Base-by-base conservation (phyloP, 805 yeast species). In the Ogataea nonfermentans region DNA sequence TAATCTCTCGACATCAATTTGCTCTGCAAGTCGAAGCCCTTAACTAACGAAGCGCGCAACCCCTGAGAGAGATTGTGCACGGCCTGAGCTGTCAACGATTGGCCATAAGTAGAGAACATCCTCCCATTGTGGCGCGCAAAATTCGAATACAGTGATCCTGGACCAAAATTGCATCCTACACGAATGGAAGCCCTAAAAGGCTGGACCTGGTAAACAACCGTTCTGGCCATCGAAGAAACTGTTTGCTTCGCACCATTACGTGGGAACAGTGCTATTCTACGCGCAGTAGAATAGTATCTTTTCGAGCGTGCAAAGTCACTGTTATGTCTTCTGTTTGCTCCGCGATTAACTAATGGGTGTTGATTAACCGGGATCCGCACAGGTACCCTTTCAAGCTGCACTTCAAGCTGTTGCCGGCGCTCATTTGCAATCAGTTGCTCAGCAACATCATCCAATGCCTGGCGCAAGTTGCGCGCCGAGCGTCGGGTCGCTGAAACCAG, bases 21-120 rank as follows among this genome's bases (percentile, higher is more conserved):
- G n/a, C 59, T 45, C 7, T 54, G 29, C 4, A 56, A 46, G 29
- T 62, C 61, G 28, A 60, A 58, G 48, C 65, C 57, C 56, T 66
- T 50, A 51, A 60, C 35, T 54, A 59, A 40, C 57, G 68, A 51
- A 10, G 59, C 57, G 33, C 74, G 62, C 14, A 71, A 32, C 6
- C 76, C 77, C 22, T 73, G 59, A 1, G 84, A 76, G 58, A 82
- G 63, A 52, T 73, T 78, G 44, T 66, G 66, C 19, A 77, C 81
- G 40, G 81, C 85, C 49, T 79, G 81, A 38, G 71, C 74, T 2
- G 81, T 64, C 10, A 60, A 52, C 11, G 56, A 56, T 4, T 59
- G 57, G 6, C 70, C 66, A 44, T 56, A 66, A 1, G 68, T 61
- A 9, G 68, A 61, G 39, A 62, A 70, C 53, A 61, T 61, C 53